A percentile compares a stretch with the other conserved stretches of the same genome.
These are phyloP conservation scores for Dendrostoma leiphaemia DNA, from an alignment of 2,329 filamentous ascomycete genomes.

Conservation along the genomic window DNA sequence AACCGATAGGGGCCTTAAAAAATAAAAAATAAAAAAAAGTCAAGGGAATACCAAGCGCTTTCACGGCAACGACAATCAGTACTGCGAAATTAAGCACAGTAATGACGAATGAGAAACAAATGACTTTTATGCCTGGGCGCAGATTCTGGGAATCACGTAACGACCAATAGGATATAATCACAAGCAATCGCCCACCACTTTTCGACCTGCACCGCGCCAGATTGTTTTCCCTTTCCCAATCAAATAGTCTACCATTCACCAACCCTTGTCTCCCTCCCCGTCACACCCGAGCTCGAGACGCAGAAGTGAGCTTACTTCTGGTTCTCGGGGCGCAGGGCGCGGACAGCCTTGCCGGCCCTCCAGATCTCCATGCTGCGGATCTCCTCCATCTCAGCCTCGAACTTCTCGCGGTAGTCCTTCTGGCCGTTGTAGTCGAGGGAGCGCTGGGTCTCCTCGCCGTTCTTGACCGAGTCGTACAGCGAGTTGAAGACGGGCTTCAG, in stretches of 20 bases:
- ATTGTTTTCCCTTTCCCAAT: constrained; percentile 14
- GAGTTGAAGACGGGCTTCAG: constrained; percentile 99
- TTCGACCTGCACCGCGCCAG: neutral
- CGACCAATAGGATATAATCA: constrained; percentile 15
- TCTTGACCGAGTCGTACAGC: constrained; percentile 89
- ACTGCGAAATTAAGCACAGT: too few relatives aligned
- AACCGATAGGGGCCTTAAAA: constrained; percentile 6
- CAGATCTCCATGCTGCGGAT: constrained; percentile 99
- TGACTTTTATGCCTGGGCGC: constrained; percentile 2
- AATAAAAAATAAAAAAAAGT: neutral
- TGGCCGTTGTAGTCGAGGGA: constrained; percentile 97
- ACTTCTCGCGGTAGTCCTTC: constrained; percentile 93
- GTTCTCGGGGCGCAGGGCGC: constrained; percentile 84
- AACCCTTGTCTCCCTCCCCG: neutral
- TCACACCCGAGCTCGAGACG: neutral
- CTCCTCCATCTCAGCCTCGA: constrained; percentile 97
- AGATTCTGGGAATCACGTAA: constrained; percentile 8
- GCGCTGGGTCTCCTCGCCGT: constrained; percentile 92
- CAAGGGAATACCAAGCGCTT: too few relatives aligned
- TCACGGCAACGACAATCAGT: too few relatives aligned
- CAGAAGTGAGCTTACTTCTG: constrained; percentile 58
- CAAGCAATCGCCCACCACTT: constrained; percentile 3
- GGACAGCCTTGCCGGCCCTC: constrained; percentile 96
- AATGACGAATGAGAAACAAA: neutral
- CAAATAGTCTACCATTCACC: constrained; percentile 6